Conservation (phyloP, 805 yeast genomes). For the Wickerhamomyces alni region DNA sequence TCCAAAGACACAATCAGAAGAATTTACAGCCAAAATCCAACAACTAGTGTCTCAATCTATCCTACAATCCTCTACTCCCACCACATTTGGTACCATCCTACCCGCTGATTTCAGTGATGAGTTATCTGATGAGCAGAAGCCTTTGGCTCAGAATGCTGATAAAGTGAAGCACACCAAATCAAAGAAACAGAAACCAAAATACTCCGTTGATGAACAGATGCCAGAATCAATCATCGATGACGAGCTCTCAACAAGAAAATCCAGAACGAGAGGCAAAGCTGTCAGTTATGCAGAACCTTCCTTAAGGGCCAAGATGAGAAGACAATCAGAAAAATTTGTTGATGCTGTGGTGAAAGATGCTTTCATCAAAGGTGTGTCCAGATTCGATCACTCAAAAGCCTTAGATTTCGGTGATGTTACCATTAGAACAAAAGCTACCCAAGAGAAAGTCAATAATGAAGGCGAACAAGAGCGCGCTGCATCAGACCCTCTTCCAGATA, state of each 20-base stretch:
- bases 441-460: too few species aligned
- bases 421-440: too few species aligned
- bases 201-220: constrained; percentile 33
- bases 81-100: not conserved
- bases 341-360: constrained; percentile 44
- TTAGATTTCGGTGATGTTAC: too few species aligned
- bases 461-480: too few species aligned
- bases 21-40: constrained; percentile 10
- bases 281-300: constrained; percentile 68
- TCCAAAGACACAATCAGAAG: constrained; percentile 5
- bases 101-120: constrained; percentile 5
- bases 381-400: not conserved
- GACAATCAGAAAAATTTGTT: constrained; percentile 51
- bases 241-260: constrained; percentile 23
- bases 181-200: constrained; percentile 24
- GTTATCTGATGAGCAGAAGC: constrained; percentile 17
- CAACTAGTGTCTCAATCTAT: constrained; percentile 7
- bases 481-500: too few species aligned
- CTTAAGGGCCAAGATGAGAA: constrained; percentile 59
- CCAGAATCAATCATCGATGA: constrained; percentile 24
- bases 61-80: not conserved
- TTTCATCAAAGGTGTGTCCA: constrained; percentile 10
- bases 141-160: constrained; percentile 15
- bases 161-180: constrained; percentile 25
- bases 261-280: constrained; percentile 49